Percentiles rank a stretch among this genome's conserved stretches.
Conservation (phyloP, 495 filamentous ascomycete genomes). For the Aspergillus affinis region DNA sequence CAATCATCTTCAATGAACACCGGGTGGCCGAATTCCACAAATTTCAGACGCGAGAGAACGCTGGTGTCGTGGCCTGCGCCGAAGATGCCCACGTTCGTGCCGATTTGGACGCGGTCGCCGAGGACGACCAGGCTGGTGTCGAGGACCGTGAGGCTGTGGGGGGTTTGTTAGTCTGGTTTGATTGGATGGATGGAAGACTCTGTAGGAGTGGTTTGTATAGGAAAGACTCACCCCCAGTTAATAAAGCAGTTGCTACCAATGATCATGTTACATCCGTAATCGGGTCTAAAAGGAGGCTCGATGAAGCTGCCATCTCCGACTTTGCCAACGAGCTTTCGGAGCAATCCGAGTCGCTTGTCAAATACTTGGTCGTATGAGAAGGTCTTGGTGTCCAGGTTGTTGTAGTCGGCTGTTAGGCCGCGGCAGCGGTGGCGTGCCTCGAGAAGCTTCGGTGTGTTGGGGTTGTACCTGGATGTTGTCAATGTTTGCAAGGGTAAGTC, state of each 20-base stretch:
- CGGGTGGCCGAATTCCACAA: slow-evolving; percentile 70
- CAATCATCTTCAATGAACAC: slow-evolving; percentile 79
- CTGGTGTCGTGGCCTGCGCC: slow-evolving; percentile 68
- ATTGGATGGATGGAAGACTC: neutral
- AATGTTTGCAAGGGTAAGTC: neutral
- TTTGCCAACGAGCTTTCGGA: slow-evolving; percentile 42
- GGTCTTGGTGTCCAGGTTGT: slow-evolving; percentile 43
- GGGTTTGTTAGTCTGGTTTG: neutral
- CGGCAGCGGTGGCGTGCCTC: slow-evolving; percentile 48
- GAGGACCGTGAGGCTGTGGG: slow-evolving; percentile 54
- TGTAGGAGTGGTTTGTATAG: neutral
- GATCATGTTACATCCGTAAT: slow-evolving; percentile 56
- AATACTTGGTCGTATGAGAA: slow-evolving; percentile 37
- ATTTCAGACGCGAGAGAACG: slow-evolving; percentile 66
- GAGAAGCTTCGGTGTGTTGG: slow-evolving; percentile 37
- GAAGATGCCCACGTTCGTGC: slow-evolving; percentile 69
- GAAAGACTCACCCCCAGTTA: slow-evolving; percentile 49
- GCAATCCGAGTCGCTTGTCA: slow-evolving; percentile 34
- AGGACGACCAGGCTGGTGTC: slow-evolving; percentile 75
- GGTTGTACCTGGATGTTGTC: slow-evolving; percentile 38
- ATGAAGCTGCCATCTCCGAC: slow-evolving; percentile 46
- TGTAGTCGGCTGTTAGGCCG: slow-evolving; percentile 44
- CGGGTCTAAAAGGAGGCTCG: slow-evolving; percentile 52
- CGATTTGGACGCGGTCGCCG: slow-evolving; percentile 72
- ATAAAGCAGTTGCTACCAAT: slow-evolving; percentile 52